Conservation (phyloP, 179 eudicot species). For the Sideroxylon spinosum region DNA sequence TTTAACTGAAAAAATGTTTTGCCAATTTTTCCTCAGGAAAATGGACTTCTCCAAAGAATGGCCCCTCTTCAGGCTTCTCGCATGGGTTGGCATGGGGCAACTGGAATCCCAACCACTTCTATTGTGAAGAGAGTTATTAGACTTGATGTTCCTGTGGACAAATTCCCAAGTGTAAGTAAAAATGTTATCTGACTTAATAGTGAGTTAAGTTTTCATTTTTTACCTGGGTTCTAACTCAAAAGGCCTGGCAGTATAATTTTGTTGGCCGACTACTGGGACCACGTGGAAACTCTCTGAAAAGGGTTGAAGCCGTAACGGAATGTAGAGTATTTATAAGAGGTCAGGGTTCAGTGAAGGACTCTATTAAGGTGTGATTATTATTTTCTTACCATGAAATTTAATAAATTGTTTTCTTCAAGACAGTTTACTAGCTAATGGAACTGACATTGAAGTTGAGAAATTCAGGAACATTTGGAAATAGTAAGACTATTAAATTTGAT, state of each 20-base stretch:
- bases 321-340: slow-evolving; percentile 49
- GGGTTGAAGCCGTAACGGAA: slow-evolving; percentile 43
- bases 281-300: slow-evolving; percentile 53
- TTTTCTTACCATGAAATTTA: slow-evolving; percentile 5
- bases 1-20: neutral
- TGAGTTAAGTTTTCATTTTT: neutral
- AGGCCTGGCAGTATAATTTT: slow-evolving; percentile 44
- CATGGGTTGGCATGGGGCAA: slow-evolving; percentile 34
- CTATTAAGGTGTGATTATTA: slow-evolving; percentile 34
- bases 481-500: neutral
- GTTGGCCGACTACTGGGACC: slow-evolving; percentile 53
- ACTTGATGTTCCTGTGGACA: slow-evolving; percentile 52
- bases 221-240: slow-evolving; percentile 9
- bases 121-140: slow-evolving; percentile 42
- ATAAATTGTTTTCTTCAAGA: neutral
- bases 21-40: slow-evolving; percentile 27
- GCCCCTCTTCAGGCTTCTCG: slow-evolving; percentile 32
- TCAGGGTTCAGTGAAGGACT: slow-evolving; percentile 46
- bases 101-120: slow-evolving; percentile 32
- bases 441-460: neutral
- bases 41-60: slow-evolving; percentile 36
- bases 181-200: neutral
- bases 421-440: neutral
- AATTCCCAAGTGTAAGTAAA: slow-evolving; percentile 42
- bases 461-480: neutral